Conservation (phyloP, 2,329 filamentous ascomycete genomes). For the Stachybotrys echinatus region DNA sequence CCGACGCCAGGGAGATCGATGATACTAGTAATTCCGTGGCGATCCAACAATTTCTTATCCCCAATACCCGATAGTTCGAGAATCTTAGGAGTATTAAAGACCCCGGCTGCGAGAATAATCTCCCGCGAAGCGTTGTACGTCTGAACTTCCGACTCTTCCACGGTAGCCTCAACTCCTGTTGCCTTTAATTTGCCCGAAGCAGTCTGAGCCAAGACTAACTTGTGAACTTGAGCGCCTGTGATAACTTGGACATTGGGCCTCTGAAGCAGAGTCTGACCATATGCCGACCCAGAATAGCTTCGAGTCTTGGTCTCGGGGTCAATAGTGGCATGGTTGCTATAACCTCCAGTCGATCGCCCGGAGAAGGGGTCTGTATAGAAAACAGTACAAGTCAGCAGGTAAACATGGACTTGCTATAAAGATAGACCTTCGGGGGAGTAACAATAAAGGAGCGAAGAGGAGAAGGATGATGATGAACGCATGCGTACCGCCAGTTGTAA, state of each 20-base stretch:
- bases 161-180: conserved; percentile 11
- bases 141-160: conserved; percentile 6
- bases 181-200: conserved; percentile 8
- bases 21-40: conserved; percentile 21
- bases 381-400: no score
- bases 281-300: conserved; percentile 13
- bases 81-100: conserved; percentile 35
- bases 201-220: conserved; percentile 14
- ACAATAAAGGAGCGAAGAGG: background rate
- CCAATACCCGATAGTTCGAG: conserved; percentile 39
- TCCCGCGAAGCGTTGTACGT: conserved; percentile 25
- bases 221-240: conserved; percentile 14
- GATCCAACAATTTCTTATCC: conserved; percentile 21
- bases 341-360: conserved; percentile 10
- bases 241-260: conserved; percentile 17
- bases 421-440: no score
- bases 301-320: conserved; percentile 16
- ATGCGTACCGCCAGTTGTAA: conserved; percentile 2
- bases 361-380: conserved; percentile 11
- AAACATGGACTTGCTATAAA: no score
- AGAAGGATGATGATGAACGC: background rate
- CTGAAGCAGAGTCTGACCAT: background rate
- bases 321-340: conserved; percentile 12
- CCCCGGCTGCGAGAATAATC: conserved; percentile 36
- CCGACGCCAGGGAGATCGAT: conserved; percentile 31